phyloP scores from a whole-genome alignment of 129 eudicot species.

The Artemisia argyi region DNA sequence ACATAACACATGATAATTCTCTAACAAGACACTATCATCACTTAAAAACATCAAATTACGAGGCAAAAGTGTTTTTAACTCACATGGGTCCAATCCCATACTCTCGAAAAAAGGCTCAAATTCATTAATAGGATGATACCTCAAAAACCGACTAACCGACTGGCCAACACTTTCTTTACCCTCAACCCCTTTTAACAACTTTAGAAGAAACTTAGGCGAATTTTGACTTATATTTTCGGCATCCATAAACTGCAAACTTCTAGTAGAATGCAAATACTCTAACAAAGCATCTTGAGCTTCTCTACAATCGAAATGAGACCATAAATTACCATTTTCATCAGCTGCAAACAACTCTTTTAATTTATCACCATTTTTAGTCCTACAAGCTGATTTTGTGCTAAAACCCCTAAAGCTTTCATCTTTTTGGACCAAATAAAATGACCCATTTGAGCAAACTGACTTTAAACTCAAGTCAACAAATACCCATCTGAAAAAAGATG shows the following conservation, averaged over 20 bases:
- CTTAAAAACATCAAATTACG: conserved; percentile 53
- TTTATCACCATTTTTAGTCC: conserved; percentile 20
- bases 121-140: conserved; percentile 88
- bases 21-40: conserved; percentile 65
- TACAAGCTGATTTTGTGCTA: conserved; percentile 31
- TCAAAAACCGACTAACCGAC: conserved; percentile 53
- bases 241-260: conserved; percentile 68
- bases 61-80: conserved; percentile 53
- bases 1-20: conserved; percentile 68
- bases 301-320: conserved; percentile 28
- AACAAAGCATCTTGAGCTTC: conserved; percentile 81
- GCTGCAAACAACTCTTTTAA: conserved; percentile 3
- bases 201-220: conserved; percentile 60
- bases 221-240: conserved; percentile 78
- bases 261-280: conserved; percentile 78
- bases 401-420: conserved; percentile 36
- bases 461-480: conserved; percentile 25
- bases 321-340: conserved; percentile 7
- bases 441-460: conserved; percentile 41
- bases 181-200: conserved; percentile 44
- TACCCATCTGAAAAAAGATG: conserved; percentile 26
- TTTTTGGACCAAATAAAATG: conserved; percentile 31
- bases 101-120: conserved; percentile 96
- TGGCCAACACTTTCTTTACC: conserved; percentile 32
- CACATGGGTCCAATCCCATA: conserved; percentile 69